phyloP scores from a whole-genome alignment of 2,329 filamentous ascomycete species.

The Fusarium sp. region DNA sequence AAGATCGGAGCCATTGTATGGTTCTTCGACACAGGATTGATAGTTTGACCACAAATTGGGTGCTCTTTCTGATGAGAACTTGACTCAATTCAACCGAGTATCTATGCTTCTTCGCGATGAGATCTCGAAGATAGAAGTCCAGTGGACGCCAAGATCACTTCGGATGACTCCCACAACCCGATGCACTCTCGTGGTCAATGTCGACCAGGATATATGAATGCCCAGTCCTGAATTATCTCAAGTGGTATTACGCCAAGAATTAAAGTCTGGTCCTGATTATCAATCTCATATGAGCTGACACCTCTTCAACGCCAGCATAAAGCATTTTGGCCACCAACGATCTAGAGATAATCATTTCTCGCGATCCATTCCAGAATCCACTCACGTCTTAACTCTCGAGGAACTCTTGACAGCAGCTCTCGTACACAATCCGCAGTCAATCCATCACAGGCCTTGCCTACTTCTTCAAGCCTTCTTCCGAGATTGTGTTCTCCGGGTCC shows the following conservation, averaged over 20 bases:
- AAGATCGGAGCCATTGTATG: no score
- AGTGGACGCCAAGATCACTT: not conserved
- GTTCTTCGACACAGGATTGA: no score
- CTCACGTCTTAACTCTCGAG: constrained; percentile 6
- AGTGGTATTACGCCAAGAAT: not conserved
- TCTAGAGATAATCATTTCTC: not conserved
- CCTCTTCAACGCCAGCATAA: not conserved
- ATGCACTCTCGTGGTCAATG: not conserved
- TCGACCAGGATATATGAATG: not conserved
- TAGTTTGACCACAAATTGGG: no score
- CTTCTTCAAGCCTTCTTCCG: constrained; percentile 17
- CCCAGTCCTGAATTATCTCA: not conserved
- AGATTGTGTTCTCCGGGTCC: constrained; percentile 33
- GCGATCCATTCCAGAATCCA: constrained; percentile 31
- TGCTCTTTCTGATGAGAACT: not conserved
- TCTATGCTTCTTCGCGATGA: not conserved
- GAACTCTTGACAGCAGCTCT: constrained; percentile 16
- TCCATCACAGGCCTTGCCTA: constrained; percentile 1
- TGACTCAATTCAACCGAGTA: not conserved
- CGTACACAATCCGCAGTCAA: not conserved
- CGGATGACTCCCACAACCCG: not conserved
- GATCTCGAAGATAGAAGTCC: not conserved
- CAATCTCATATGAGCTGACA: not conserved
- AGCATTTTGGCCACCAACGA: no score
- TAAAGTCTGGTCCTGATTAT: not conserved